Evolutionary conservation across 2,329 filamentous ascomycete genomes (phyloP).

Genomic region (Pseudocercospora musae): DNA sequence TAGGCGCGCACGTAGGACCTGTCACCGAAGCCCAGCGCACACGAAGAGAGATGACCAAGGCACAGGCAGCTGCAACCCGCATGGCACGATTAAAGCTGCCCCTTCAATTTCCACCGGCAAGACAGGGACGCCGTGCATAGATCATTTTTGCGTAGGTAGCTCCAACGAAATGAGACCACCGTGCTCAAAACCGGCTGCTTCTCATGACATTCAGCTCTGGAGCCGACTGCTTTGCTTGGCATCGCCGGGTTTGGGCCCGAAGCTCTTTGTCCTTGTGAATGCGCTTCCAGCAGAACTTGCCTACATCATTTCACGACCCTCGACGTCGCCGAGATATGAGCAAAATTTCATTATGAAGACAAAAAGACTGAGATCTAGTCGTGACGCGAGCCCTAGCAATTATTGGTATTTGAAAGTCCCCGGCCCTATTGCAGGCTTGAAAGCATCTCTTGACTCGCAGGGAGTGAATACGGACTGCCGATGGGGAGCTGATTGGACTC

Average conservation of each 20-base stretch:
- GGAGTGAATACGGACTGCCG: background rate
- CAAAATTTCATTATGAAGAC: background rate
- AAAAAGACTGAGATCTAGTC: background rate
- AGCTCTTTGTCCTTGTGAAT: background rate
- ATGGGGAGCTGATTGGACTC: background rate
- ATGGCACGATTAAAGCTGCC: constrained; percentile 74
- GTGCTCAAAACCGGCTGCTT: background rate
- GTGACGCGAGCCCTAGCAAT: background rate
- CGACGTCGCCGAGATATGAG: background rate
- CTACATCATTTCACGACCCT: background rate
- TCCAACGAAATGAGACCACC: background rate
- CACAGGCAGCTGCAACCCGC: constrained; percentile 56
- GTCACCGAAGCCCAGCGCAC: constrained; percentile 46
- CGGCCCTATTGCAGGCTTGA: background rate
- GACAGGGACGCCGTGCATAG: constrained; percentile 8
- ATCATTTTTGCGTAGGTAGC: background rate
- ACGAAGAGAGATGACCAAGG: constrained; percentile 57
- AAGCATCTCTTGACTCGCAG: background rate
- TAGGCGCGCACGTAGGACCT: constrained; percentile 62
- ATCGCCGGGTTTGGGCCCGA: background rate
- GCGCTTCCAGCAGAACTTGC: too few relatives aligned
- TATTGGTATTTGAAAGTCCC: background rate
- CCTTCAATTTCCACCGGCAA: constrained; percentile 71
- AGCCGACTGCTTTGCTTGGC: background rate
- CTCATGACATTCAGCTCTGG: too few relatives aligned